Base-by-base conservation (phyloP, 768 basidiomycete genomes). In the Galerina marginata region DNA sequence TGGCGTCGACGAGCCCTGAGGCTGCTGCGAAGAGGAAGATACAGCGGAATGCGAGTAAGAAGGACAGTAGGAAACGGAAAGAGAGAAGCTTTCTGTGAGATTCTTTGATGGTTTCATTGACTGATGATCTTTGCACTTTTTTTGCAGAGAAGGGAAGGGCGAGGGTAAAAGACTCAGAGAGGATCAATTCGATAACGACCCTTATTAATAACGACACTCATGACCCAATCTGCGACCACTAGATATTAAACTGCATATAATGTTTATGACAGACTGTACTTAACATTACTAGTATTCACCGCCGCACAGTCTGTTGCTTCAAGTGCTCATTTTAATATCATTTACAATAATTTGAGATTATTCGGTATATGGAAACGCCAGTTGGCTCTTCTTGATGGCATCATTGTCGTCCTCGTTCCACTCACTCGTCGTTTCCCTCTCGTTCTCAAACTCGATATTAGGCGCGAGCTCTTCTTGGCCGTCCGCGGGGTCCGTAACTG, bases 331-430 rank as follows among this genome's bases (percentile, higher is more conserved):
- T 3, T 29, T 6, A 29, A 29, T 29, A 6, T 3, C 29, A 29
- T 29, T 29, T 6, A 29, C 29, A 29, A 29, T 29, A 29, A 29
- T 29, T 3, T 29, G 29, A n/a, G 4, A 29, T 29, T 29, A 6
- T 6, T 6, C 6, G n/a, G n/a, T n/a, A n/a, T n/a, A n/a, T 25
- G 87, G 84, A 74, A 89, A 91, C 71, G 91, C 92, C 4, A 92
- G 70, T 48, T 81, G 82, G 54, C 85, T 90, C 67, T 93, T 91
- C 20, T 71, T 72, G 16, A 85, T 85, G 2, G 88, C 90, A 59
- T 93, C 91, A 2, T 89, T 87, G 66, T 93, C 92, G 63, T 93
- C 92, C 72, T 93, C 92, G 71, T 93, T 93, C 91, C 92, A 93
- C 75, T 93, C 91, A 65, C 92, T 93, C 54, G 90, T 92, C 43